Evolutionary conservation across 768 basidiomycete species (phyloP).

Genomic region (Pisolithus sp.): DNA sequence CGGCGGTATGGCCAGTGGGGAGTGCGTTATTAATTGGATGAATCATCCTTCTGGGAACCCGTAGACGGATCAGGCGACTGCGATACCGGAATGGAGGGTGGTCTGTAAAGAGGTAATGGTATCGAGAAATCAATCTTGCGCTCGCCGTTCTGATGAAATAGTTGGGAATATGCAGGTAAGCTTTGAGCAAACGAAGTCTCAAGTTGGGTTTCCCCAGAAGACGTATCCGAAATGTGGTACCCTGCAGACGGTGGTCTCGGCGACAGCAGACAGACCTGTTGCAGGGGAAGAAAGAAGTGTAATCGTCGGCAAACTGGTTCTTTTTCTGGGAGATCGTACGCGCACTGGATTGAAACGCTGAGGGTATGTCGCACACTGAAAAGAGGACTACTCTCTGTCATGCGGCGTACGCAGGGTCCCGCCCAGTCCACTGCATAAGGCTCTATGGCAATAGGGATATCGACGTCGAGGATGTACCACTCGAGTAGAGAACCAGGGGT

Average conservation of each 20-base stretch:
- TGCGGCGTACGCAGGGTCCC: constrained; percentile 28
- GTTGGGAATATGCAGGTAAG: constrained; percentile 73
- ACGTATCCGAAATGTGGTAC: background rate
- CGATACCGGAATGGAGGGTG: constrained; percentile 15
- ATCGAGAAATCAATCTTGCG: constrained; percentile 59
- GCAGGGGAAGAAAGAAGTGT: constrained; percentile 42
- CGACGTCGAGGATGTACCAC: constrained; percentile 24
- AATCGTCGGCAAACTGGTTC: constrained; percentile 20
- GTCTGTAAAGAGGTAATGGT: constrained; percentile 61
- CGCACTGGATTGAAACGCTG: constrained; percentile 46
- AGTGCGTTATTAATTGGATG: background rate
- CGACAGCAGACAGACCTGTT: constrained; percentile 41
- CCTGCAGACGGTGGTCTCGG: background rate
- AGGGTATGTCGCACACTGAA: constrained; percentile 51
- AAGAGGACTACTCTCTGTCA: constrained; percentile 48
- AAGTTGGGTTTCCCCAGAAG: constrained; percentile 7
- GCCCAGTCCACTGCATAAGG: constrained; percentile 23
- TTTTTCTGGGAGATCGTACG: constrained; percentile 41
- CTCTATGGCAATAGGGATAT: constrained; percentile 14
- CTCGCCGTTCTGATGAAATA: constrained; percentile 71
- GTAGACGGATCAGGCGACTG: background rate
- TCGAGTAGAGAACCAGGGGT: constrained; percentile 7
- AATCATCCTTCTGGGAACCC: constrained; percentile 6
- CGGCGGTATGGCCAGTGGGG: background rate
- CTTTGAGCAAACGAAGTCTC: constrained; percentile 18